phyloP scores from a whole-genome alignment of 2,329 filamentous ascomycete genomes.

The Leptographium wingfieldii region DNA sequence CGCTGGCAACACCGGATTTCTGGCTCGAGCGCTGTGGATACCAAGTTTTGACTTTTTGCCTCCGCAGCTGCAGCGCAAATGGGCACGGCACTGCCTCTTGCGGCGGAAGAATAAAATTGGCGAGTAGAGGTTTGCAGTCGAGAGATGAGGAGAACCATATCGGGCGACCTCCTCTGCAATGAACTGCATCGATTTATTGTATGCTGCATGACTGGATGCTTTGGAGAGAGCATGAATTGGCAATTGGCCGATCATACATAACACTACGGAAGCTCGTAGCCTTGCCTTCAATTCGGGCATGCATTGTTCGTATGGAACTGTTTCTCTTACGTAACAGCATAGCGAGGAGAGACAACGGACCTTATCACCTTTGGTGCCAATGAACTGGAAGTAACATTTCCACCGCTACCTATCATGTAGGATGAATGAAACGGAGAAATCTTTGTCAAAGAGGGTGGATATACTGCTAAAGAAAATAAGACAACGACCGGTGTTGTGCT shows the following conservation, averaged over 20 bases:
- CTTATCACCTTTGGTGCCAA: no score
- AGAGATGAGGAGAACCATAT: no score
- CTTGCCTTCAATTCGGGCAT: no score
- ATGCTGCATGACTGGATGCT: background rate
- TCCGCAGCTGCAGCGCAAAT: conserved; percentile 55
- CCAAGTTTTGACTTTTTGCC: conserved; percentile 62
- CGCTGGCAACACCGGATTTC: conserved; percentile 54
- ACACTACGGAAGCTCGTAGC: background rate
- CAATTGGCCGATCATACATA: background rate
- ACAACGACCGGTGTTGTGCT: no score
- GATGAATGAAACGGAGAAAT: no score
- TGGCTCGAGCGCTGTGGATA: conserved; percentile 72
- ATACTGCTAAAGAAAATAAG: no score
- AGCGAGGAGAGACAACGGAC: no score
- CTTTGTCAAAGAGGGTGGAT: no score
- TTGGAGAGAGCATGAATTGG: background rate
- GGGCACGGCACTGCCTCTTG: conserved; percentile 82
- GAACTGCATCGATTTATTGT: background rate
- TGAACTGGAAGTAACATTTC: no score
- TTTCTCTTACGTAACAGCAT: no score
- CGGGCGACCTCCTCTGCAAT: background rate
- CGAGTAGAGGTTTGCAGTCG: background rate
- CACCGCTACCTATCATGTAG: no score
- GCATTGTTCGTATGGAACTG: no score
- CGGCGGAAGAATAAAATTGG: conserved; percentile 13